A percentile compares a stretch with the other conserved stretches of the same genome.
Conservation (phyloP, 2,329 filamentous ascomycete genomes). For the Cercospora beticola region DNA sequence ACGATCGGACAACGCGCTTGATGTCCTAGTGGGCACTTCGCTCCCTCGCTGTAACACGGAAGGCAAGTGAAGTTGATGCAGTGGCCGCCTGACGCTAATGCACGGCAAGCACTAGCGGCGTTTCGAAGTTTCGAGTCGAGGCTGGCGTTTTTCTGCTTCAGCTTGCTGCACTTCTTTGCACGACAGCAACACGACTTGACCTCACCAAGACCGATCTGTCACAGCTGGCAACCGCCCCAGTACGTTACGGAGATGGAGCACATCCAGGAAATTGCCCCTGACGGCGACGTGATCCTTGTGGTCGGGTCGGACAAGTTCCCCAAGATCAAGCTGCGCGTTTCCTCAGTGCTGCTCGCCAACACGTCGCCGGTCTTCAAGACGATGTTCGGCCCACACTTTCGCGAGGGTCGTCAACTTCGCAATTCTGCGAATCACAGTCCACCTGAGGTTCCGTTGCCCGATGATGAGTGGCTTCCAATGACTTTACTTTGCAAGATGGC, state of each 20-base stretch:
- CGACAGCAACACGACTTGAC: neutral
- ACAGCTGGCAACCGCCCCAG: neutral
- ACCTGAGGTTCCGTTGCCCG: constrained; percentile 7
- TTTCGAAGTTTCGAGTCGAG: neutral
- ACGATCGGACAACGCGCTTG: too few species aligned
- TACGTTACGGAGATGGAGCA: neutral
- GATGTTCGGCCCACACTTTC: constrained; percentile 14
- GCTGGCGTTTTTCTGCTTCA: neutral
- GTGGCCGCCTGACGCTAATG: neutral
- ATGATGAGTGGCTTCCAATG: constrained; percentile 8
- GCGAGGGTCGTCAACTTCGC: constrained; percentile 10
- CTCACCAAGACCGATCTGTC: too few species aligned
- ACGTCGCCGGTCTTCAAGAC: constrained; percentile 7
- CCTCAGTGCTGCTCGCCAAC: neutral
- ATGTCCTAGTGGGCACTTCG: too few species aligned
- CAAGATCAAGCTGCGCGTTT: neutral
- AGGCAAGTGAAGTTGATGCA: too few species aligned
- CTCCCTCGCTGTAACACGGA: too few species aligned
- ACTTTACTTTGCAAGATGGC: constrained; percentile 6
- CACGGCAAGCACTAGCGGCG: neutral
- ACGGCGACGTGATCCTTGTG: constrained; percentile 13
- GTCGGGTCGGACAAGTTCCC: neutral
- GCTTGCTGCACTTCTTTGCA: neutral
- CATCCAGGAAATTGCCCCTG: neutral
- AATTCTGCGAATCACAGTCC: neutral